These are phyloP conservation scores for Lepidium africanum DNA, from an alignment of 345 rosid species.

Conservation along the genomic window DNA sequence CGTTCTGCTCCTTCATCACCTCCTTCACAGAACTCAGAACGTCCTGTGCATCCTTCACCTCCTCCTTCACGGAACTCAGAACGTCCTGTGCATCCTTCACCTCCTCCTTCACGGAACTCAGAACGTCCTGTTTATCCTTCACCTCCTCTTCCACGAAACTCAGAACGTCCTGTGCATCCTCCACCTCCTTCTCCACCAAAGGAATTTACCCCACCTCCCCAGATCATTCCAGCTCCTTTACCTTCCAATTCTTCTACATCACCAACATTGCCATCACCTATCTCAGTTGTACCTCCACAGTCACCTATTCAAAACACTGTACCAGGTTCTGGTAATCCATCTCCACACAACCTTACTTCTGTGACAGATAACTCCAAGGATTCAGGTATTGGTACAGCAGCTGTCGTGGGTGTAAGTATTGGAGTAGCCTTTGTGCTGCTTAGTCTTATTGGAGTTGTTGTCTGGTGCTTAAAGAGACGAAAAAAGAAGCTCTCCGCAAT, in stretches of 20 bases:
- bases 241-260: constrained; percentile 34
- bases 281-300: constrained; percentile 26
- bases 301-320: constrained; percentile 30
- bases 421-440: constrained; percentile 49
- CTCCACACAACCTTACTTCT: constrained; percentile 27
- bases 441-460: constrained; percentile 42
- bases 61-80: neutral
- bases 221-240: constrained; percentile 23
- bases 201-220: constrained; percentile 32
- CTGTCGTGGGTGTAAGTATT: constrained; percentile 44
- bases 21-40: neutral
- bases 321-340: constrained; percentile 21
- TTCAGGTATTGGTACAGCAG: constrained; percentile 33
- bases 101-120: constrained; percentile 17
- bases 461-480: constrained; percentile 54
- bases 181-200: constrained; percentile 36
- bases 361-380: constrained; percentile 25
- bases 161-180: constrained; percentile 9
- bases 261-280: constrained; percentile 33
- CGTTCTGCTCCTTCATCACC: constrained; percentile 25
- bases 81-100: neutral
- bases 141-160: neutral
- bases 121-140: constrained; percentile 9
- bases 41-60: neutral
- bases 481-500: constrained; percentile 40